phyloP scores from a whole-genome alignment of 805 yeast species.

The Hanseniaspora singularis region DNA sequence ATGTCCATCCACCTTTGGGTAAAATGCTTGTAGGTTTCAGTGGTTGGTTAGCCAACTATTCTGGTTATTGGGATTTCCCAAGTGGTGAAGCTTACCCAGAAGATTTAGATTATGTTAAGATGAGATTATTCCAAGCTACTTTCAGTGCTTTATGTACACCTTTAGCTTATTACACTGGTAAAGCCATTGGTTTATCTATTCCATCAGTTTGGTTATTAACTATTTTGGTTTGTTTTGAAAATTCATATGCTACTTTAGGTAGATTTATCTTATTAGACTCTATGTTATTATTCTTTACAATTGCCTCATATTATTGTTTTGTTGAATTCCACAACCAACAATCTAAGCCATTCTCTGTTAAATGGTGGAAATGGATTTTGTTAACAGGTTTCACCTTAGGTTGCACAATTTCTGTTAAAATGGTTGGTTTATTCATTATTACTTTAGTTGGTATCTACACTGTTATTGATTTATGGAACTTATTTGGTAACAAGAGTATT shows the following conservation, averaged over 20 bases:
- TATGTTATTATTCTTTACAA: conserved; percentile 63
- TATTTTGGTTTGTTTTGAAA: conserved; percentile 53
- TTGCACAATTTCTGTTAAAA: conserved; percentile 82
- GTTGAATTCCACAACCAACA: conserved; percentile 43
- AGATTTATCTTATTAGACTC: conserved; percentile 69
- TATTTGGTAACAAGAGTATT: conserved; percentile 56
- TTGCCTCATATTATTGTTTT: conserved; percentile 52
- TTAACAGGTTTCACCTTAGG: conserved; percentile 81
- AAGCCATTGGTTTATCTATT: conserved; percentile 41
- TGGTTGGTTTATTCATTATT: conserved; percentile 92
- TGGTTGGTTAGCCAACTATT: conserved; percentile 72
- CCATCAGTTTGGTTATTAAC: conserved; percentile 50
- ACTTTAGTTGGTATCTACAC: conserved; percentile 83
- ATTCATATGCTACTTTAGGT: conserved; percentile 55
- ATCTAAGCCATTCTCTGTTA: conserved; percentile 43
- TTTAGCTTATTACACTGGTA: conserved; percentile 57
- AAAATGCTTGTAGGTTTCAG: conserved; percentile 69
- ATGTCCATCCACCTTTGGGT: conserved; percentile 81
- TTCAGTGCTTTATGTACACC: conserved; percentile 60
- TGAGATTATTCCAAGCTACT: conserved; percentile 61
- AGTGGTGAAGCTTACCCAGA: conserved; percentile 57
- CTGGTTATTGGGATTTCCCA: conserved; percentile 63
- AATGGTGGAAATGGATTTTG: conserved; percentile 92
- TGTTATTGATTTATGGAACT: conserved; percentile 72
- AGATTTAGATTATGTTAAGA: conserved; percentile 44